Evolutionary conservation across 2,329 filamentous ascomycete genomes (phyloP).

Genomic region (Claviceps lovelessii): DNA sequence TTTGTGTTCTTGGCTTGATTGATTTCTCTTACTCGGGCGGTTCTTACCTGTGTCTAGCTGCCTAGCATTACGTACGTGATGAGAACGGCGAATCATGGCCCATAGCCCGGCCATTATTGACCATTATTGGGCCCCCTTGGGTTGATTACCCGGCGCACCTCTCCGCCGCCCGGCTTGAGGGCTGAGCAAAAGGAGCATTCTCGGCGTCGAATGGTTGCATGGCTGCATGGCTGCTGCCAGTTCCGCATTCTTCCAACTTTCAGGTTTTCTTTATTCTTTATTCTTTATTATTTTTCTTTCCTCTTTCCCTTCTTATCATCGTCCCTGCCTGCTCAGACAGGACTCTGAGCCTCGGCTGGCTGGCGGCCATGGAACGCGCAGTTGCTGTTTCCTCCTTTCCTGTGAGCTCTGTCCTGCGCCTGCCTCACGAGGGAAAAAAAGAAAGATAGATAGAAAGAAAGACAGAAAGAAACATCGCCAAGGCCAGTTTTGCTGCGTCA

Average conservation of each 20-base stretch:
- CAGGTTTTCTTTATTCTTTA: neutral
- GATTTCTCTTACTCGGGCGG: too few relatives aligned
- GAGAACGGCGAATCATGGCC: too few relatives aligned
- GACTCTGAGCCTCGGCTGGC: neutral
- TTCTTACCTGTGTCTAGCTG: too few relatives aligned
- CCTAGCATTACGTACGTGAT: too few relatives aligned
- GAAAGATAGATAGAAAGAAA: too few relatives aligned
- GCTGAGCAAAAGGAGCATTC: neutral
- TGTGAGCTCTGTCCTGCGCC: neutral
- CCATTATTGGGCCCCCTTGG: too few relatives aligned
- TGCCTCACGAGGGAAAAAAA: neutral
- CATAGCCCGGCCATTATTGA: neutral
- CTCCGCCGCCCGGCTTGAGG: neutral
- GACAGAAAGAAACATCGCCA: too few relatives aligned
- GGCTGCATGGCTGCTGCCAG: neutral
- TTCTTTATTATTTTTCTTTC: neutral
- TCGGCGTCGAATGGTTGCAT: neutral
- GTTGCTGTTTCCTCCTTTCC: neutral
- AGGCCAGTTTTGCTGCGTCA: neutral
- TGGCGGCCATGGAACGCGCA: neutral
- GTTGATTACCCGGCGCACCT: neutral
- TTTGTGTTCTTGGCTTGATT: too few relatives aligned
- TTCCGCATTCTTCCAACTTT: neutral
- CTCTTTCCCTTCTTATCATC: neutral
- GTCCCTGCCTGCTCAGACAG: neutral